phyloP scores from a whole-genome alignment of 2,329 filamentous ascomycete genomes.

The Zymoseptoria pseudotritici region DNA sequence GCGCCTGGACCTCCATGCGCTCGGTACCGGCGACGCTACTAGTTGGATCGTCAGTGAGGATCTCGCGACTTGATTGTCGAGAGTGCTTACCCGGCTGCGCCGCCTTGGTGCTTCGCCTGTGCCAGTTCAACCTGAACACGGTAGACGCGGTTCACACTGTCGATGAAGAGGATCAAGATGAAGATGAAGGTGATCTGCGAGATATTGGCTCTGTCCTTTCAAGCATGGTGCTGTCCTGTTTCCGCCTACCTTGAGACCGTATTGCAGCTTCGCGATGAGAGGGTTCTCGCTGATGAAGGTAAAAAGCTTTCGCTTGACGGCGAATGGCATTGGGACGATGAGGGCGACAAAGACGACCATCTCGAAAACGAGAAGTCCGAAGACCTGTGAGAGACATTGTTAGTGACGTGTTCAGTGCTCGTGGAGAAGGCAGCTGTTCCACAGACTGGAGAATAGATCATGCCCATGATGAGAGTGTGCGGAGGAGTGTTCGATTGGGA shows the following conservation, averaged over 20 bases:
- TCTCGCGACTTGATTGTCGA: background rate
- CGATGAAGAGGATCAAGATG: conserved; percentile 94
- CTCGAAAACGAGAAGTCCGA: conserved; percentile 73
- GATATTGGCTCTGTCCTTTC: background rate
- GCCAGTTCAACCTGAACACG: conserved; percentile 86
- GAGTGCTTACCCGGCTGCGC: conserved; percentile 41
- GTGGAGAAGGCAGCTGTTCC: background rate
- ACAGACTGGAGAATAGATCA: conserved; percentile 32
- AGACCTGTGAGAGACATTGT: conserved; percentile 53
- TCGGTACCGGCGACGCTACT: conserved; percentile 73
- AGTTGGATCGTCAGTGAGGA: conserved; percentile 16
- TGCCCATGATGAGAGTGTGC: conserved; percentile 23
- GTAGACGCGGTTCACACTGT: conserved; percentile 94
- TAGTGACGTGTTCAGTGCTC: conserved; percentile 7
- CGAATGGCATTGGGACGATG: conserved; percentile 83
- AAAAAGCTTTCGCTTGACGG: conserved; percentile 76
- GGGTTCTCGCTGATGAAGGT: conserved; percentile 91
- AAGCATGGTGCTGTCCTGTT: background rate
- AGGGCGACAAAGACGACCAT: conserved; percentile 74
- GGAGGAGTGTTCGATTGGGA: background rate
- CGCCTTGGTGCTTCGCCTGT: conserved; percentile 55
- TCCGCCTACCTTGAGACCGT: conserved; percentile 74
- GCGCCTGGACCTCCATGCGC: conserved; percentile 95
- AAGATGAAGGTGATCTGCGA: conserved; percentile 90
- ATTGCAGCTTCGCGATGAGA: conserved; percentile 83